A percentile compares a stretch with the other conserved stretches of the same genome.
These are phyloP conservation scores for Anthracocystis panici-leucophaei DNA, from an alignment of 1,284 basidiomycete genomes.

Conservation along the genomic window DNA sequence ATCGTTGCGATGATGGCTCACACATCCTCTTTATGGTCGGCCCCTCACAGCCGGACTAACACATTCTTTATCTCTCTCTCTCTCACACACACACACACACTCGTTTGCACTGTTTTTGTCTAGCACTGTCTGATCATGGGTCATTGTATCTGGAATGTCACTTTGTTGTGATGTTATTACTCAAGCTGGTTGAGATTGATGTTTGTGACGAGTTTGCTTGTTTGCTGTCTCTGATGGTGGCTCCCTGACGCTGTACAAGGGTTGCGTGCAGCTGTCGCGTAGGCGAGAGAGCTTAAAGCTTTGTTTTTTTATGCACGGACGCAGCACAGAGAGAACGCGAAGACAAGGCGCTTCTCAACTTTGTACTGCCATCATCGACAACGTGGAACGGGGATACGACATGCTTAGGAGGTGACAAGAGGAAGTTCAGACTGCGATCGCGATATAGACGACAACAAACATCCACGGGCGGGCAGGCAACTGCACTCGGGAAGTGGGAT, in stretches of 20 bases:
- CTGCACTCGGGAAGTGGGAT: no score
- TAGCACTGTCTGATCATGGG: conserved; percentile 2
- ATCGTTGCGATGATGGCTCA: background rate
- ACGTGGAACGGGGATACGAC: background rate
- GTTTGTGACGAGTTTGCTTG: background rate
- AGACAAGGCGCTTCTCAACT: background rate
- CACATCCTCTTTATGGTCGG: background rate
- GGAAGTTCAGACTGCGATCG: no score
- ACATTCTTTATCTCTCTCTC: background rate
- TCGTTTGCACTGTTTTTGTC: conserved; percentile 5
- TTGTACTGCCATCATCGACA: background rate
- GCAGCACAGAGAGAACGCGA: background rate
- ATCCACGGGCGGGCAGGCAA: no score
- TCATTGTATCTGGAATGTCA: conserved; percentile 6
- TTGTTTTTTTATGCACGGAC: background rate
- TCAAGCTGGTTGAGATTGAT: background rate
- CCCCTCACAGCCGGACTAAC: background rate
- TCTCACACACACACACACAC: no score
- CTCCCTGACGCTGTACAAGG: background rate
- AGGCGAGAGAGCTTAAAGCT: background rate
- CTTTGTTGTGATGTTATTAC: background rate
- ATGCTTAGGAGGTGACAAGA: no score
- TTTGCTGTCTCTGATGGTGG: background rate
- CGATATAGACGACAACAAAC: no score
- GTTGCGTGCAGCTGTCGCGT: background rate